Base-by-base conservation (phyloP, 1,139 yeast genomes). In the Geotrichum fermentans region DNA sequence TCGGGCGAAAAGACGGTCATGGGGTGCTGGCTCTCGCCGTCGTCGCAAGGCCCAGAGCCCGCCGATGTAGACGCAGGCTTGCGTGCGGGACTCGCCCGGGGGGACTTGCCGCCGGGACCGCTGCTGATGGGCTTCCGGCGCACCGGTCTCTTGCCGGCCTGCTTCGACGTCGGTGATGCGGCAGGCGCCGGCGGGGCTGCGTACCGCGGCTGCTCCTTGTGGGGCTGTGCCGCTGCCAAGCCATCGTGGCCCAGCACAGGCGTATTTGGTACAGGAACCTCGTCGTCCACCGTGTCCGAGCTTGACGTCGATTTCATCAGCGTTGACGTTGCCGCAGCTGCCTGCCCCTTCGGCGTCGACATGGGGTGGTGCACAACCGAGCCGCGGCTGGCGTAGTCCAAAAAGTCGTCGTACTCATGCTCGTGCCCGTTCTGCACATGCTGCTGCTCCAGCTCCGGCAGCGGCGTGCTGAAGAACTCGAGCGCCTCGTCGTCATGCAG, bases 391-490 rank as follows among this genome's bases (percentile, higher is more conserved):
- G 16, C 11, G 24, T 36, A 36, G 28, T 36, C 28, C 14, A 13
- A 4, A 17, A 36, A n/a, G 16, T 26, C 33, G 7, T 38, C 33
- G 13, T 38, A 26, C 33, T 38, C 41, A 14, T 24, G 22, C 14
- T 24, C 33, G 5, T 21, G 40, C 18, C 17, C 17, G 2, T 2
- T n/a, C 14, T 14, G 21, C 30, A 14, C 22, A n/a, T 11, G n/a
- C 30, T 5, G 30, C 30, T 8, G 40, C 33, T 6, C 28, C 10
- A 10, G 6, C 8, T 10, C 28, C 17, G 47, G 47, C 14, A 44
- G 33, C 22, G 47, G 47, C 20, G n/a, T 38, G 11, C 22, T 16
- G 18, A 44, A 44, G 28, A 44, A 44, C 21, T 42, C 34, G 29
- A 30, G 21, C 13, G 42, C 39, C 22, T 38, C 43, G 3, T 24